Evolutionary conservation across 2,329 filamentous ascomycete species (phyloP).

Genomic region (Fusarium bulbicola): DNA sequence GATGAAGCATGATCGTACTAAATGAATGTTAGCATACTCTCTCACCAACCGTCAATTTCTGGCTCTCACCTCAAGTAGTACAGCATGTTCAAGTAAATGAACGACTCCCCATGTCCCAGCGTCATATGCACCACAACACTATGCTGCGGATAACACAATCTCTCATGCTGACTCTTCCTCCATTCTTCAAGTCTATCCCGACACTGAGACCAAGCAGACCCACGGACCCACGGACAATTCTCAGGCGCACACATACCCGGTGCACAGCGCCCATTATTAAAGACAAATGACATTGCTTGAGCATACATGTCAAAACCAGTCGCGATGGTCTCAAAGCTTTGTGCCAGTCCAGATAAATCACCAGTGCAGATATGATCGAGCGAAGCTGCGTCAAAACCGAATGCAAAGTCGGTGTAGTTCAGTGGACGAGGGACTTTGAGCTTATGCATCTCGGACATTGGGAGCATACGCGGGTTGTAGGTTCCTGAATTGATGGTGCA

Average conservation of each 20-base stretch:
- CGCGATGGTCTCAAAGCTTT: conserved; percentile 48
- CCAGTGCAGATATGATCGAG: neutral
- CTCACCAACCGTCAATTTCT: rapidly evolving
- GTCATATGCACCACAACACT: conserved; percentile 52
- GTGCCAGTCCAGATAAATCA: conserved; percentile 5
- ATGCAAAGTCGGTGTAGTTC: conserved; percentile 51
- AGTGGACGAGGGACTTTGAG: conserved; percentile 45
- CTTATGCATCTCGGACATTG: conserved; percentile 48
- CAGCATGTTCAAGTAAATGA: conserved; percentile 54
- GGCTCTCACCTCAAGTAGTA: conserved; percentile 53
- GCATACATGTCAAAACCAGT: conserved; percentile 57
- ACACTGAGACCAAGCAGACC: conserved; percentile 48
- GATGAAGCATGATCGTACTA: conserved; percentile 53
- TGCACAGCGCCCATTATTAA: conserved; percentile 53
- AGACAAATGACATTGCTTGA: conserved; percentile 52
- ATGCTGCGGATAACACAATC: conserved; percentile 50
- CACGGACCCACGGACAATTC: conserved; percentile 52
- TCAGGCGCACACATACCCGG: conserved; percentile 50
- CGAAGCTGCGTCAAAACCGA: conserved; percentile 41
- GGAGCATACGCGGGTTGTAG: conserved; percentile 50
- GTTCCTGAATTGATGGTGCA: conserved; percentile 55
- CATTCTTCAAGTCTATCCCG: conserved; percentile 46
- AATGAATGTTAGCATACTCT: neutral
- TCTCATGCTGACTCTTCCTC: conserved; percentile 48
- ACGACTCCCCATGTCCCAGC: conserved; percentile 52